These are phyloP conservation scores for Rutstroemia sydowiana DNA, from an alignment of 2,329 filamentous ascomycete genomes.

Conservation along the genomic window DNA sequence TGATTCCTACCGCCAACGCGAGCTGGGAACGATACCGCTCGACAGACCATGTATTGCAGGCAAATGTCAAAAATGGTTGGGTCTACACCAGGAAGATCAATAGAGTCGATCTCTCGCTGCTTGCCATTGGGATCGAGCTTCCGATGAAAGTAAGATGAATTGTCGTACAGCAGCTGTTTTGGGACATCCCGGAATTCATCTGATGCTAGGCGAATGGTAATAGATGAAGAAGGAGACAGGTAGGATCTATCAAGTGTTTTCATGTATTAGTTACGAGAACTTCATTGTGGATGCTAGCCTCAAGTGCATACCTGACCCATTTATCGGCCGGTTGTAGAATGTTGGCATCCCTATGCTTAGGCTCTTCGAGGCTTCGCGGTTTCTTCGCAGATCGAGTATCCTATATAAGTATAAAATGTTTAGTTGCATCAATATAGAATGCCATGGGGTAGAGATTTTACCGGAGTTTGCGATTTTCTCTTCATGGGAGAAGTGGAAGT, in stretches of 20 bases:
- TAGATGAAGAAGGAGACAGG: too few species aligned
- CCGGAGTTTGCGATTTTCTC: background rate
- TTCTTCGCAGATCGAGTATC: background rate
- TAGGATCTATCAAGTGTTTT: too few species aligned
- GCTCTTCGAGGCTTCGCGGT: too few species aligned
- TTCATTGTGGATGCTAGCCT: background rate
- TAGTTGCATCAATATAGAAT: background rate
- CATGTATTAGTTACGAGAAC: too few species aligned
- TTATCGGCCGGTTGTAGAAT: background rate
- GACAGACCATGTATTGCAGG: conserved; percentile 7
- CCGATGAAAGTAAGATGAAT: background rate
- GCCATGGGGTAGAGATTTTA: background rate
- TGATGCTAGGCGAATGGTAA: background rate
- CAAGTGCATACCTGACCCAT: background rate
- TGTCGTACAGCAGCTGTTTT: background rate
- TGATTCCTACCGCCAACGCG: background rate
- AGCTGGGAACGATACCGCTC: background rate
- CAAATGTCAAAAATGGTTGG: conserved; percentile 5
- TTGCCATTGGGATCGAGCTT: background rate
- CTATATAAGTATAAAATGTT: background rate
- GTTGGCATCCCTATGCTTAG: background rate
- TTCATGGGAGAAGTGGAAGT: background rate
- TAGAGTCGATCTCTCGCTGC: background rate
- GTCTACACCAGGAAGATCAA: background rate
- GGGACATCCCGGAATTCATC: background rate